These are phyloP conservation scores for Alternaria longipes DNA, from an alignment of 2,329 filamentous ascomycete genomes.

Conservation along the genomic window DNA sequence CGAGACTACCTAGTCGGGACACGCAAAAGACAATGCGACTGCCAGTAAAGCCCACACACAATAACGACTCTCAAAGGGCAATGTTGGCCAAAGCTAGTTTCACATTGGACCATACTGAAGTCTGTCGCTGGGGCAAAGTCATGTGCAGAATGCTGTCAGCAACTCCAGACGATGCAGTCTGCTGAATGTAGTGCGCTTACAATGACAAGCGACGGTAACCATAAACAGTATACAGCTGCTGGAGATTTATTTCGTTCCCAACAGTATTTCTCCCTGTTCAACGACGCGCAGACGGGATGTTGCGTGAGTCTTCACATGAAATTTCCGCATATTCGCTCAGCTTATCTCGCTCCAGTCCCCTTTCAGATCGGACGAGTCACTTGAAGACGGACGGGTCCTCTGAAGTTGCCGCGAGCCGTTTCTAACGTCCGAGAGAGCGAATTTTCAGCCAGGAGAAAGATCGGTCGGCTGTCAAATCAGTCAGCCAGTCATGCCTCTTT, in stretches of 20 bases:
- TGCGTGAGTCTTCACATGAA: background rate
- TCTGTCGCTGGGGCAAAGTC: slow-evolving; percentile 22
- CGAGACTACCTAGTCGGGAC: background rate
- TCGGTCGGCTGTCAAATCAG: slow-evolving; percentile 19
- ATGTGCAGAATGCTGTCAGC: slow-evolving; percentile 26
- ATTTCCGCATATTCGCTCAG: background rate
- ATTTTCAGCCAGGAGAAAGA: slow-evolving; percentile 15
- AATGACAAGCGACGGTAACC: slow-evolving; percentile 4
- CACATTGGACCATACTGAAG: background rate
- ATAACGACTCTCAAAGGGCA: background rate
- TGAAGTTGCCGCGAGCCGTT: slow-evolving; percentile 33
- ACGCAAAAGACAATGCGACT: background rate
- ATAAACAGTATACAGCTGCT: background rate
- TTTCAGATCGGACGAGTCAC: slow-evolving; percentile 13
- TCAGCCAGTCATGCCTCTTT: slow-evolving; percentile 1
- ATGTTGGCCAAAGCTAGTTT: background rate
- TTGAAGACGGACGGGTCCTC: slow-evolving; percentile 15
- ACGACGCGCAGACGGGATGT: slow-evolving; percentile 1
- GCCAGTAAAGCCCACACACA: background rate
- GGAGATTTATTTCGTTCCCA: background rate
- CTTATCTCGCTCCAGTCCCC: slow-evolving; percentile 13
- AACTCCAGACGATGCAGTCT: slow-evolving; percentile 23
- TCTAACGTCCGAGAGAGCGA: slow-evolving; percentile 18
- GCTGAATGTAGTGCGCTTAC: slow-evolving; percentile 23
- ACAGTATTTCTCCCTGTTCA: background rate